Conservation (phyloP, 768 basidiomycete genomes). For the Panaeolus papilionaceus region DNA sequence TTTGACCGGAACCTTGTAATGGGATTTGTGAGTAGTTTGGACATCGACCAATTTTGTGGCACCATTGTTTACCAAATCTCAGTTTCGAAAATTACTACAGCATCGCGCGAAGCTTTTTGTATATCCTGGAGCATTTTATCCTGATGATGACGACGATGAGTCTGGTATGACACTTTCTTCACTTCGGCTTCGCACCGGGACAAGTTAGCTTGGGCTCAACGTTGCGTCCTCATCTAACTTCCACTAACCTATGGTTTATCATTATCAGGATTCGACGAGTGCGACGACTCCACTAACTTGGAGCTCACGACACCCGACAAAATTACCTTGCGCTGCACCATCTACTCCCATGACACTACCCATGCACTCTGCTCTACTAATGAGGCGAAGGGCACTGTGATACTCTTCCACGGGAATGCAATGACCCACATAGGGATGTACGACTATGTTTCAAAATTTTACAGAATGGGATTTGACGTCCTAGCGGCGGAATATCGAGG, state of each 20-base stretch:
- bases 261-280: background rate
- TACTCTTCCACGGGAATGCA: slow-evolving; percentile 90
- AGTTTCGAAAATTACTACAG: slow-evolving; percentile 4
- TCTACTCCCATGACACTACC: background rate
- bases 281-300: background rate
- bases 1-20: background rate
- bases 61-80: background rate
- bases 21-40: slow-evolving; percentile 6
- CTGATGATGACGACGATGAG: background rate
- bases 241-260: background rate
- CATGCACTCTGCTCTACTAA: background rate
- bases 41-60: background rate
- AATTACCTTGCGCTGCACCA: background rate
- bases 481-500: slow-evolving; percentile 90
- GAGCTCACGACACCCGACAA: background rate
- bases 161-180: background rate
- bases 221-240: background rate
- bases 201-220: background rate
- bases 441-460: slow-evolving; percentile 66
- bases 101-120: background rate
- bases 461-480: slow-evolving; percentile 79
- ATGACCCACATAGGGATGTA: slow-evolving; percentile 79
- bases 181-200: background rate
- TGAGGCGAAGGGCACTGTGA: slow-evolving; percentile 51
- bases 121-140: slow-evolving; percentile 4